A percentile compares a stretch with the other conserved stretches of the same genome.
Conservation (phyloP, 2,329 filamentous ascomycete species). For the Fusarium brevicatenulatum region DNA sequence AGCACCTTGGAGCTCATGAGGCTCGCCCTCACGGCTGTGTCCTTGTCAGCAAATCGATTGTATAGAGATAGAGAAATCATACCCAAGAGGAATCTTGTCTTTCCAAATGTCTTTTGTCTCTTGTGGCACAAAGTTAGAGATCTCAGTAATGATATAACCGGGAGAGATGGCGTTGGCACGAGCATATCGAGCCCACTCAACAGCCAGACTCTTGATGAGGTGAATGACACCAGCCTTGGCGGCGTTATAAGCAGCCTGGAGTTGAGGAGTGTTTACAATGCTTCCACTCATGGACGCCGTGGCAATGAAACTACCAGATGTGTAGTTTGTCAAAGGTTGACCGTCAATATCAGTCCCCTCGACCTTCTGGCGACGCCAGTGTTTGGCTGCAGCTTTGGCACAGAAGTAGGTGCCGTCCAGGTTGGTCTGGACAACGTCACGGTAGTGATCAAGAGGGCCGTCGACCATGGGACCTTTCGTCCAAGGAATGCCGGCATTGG, state of each 20-base stretch:
- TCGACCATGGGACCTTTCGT: conserved; percentile 73
- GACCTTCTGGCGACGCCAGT: conserved; percentile 74
- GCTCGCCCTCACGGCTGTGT: conserved; percentile 42
- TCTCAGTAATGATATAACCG: conserved; percentile 49
- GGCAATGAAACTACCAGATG: conserved; percentile 61
- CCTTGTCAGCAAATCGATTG: conserved; percentile 10
- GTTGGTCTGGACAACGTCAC: conserved; percentile 73
- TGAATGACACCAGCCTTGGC: conserved; percentile 67
- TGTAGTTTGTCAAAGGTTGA: conserved; percentile 37
- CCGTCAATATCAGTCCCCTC: conserved; percentile 61
- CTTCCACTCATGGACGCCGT: conserved; percentile 61
- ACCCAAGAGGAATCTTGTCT: conserved; percentile 44
- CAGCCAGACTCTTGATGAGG: conserved; percentile 64
- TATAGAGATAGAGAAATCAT: not conserved
- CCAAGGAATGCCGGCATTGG: conserved; percentile 80
- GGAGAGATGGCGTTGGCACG: conserved; percentile 63
- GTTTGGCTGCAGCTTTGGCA: conserved; percentile 71
- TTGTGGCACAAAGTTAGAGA: conserved; percentile 43
- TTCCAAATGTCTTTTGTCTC: conserved; percentile 43
- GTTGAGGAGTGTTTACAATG: conserved; percentile 62
- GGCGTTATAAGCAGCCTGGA: conserved; percentile 67
- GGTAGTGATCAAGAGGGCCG: conserved; percentile 72
- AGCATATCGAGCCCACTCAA: conserved; percentile 67
- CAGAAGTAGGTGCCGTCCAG: conserved; percentile 80
- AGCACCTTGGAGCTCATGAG: conserved; percentile 42